Evolutionary conservation across 129 eudicot species (phyloP).

Genomic region (Tagetes erecta): DNA sequence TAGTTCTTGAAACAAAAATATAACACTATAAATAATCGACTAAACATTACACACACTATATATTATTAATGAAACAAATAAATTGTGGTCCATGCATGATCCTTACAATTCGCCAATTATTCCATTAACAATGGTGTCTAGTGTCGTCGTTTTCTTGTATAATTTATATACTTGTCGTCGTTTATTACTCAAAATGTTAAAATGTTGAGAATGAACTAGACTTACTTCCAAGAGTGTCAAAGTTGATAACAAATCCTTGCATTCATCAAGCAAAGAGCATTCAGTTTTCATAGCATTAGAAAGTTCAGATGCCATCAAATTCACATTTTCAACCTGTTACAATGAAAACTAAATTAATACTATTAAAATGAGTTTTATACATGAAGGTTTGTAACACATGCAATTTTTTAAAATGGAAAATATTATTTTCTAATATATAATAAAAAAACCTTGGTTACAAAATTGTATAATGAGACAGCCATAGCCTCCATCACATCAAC

Average conservation of each 20-base stretch:
- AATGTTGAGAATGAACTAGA: not conserved
- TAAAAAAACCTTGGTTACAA: conserved; percentile 50
- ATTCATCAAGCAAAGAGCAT: conserved; percentile 55
- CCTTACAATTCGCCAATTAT: too few relatives aligned
- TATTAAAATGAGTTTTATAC: not conserved
- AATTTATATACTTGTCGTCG: too few relatives aligned
- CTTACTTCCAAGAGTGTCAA: conserved; percentile 69
- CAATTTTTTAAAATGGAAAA: not conserved
- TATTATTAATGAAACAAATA: too few relatives aligned
- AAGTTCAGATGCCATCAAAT: conserved; percentile 62
- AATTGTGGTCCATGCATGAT: too few relatives aligned
- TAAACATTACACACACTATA: too few relatives aligned
- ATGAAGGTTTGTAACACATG: not conserved
- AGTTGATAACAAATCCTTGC: conserved; percentile 63
- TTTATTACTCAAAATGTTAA: too few relatives aligned
- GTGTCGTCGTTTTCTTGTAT: too few relatives aligned
- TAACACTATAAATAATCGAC: too few relatives aligned
- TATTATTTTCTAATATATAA: not conserved
- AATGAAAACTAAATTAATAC: not conserved
- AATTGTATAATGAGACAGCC: conserved; percentile 60
- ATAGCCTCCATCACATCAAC: conserved; percentile 75
- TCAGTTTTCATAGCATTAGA: conserved; percentile 49
- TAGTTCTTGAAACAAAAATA: not conserved
- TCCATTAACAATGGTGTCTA: too few relatives aligned
- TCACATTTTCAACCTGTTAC: conserved; percentile 65